Evolutionary conservation across 2,329 filamentous ascomycete species (phyloP).

Genomic region (Beauveria sp.): DNA sequence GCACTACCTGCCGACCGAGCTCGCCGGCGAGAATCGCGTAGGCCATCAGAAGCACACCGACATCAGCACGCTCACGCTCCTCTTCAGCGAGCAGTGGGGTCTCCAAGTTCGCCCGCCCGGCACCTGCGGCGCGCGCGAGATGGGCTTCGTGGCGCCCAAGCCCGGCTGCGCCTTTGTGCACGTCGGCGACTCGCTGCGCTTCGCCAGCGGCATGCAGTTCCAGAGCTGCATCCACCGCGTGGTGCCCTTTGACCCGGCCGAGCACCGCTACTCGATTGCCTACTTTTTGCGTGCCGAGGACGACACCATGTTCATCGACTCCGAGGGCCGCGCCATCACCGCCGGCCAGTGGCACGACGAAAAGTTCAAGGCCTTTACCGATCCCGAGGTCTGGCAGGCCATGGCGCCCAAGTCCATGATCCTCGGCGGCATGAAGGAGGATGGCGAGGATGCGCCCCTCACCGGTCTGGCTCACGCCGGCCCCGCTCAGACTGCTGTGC

Average conservation of each 20-base stretch:
- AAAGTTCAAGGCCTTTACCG: constrained; percentile 45
- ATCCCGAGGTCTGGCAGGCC: constrained; percentile 36
- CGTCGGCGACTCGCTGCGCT: constrained; percentile 52
- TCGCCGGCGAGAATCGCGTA: constrained; percentile 33
- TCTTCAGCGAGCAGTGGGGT: constrained; percentile 50
- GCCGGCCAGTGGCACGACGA: constrained; percentile 48
- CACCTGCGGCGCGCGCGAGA: constrained; percentile 32
- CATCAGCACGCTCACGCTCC: constrained; percentile 46
- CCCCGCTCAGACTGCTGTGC: constrained; percentile 1
- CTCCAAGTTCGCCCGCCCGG: constrained; percentile 46
- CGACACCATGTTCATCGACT: constrained; percentile 48
- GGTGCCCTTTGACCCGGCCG: constrained; percentile 41
- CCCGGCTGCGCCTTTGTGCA: constrained; percentile 47
- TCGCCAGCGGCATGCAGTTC: constrained; percentile 44
- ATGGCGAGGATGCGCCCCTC: constrained; percentile 19
- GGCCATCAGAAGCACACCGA: constrained; percentile 52
- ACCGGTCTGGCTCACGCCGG: background rate
- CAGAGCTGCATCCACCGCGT: constrained; percentile 52
- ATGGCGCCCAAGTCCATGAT: constrained; percentile 41
- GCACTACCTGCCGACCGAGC: constrained; percentile 43
- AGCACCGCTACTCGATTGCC: constrained; percentile 52
- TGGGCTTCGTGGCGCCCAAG: constrained; percentile 46
- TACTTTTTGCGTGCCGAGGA: constrained; percentile 52
- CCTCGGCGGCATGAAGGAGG: constrained; percentile 42
- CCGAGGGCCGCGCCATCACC: constrained; percentile 44